phyloP scores from a whole-genome alignment of 768 basidiomycete species.

The Candolleomyces efflorescens region DNA sequence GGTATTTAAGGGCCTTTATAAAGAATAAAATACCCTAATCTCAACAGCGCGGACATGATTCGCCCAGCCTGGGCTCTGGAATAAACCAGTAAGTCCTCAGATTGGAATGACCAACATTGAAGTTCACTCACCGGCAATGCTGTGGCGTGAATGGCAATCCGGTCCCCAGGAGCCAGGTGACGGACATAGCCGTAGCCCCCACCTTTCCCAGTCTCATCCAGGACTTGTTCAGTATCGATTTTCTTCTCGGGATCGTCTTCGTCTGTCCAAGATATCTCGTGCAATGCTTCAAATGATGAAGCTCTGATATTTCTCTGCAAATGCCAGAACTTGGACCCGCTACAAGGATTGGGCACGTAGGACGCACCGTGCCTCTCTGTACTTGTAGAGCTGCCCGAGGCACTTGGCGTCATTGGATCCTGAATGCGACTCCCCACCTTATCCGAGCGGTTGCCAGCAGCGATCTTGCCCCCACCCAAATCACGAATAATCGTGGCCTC shows the following conservation, averaged over 20 bases:
- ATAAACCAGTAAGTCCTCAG: background rate
- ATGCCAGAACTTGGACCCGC: slow-evolving; percentile 15
- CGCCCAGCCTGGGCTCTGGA: slow-evolving; percentile 24
- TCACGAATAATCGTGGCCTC: slow-evolving; percentile 25
- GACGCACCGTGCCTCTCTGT: slow-evolving; percentile 3
- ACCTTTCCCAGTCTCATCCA: slow-evolving; percentile 12
- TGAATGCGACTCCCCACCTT: background rate
- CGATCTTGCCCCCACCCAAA: background rate
- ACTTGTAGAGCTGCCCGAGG: background rate
- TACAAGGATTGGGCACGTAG: slow-evolving; percentile 11
- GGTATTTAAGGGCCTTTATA: too few species aligned
- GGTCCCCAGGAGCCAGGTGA: slow-evolving; percentile 11
- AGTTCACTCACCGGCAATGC: slow-evolving; percentile 20
- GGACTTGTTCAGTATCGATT: slow-evolving; percentile 5
- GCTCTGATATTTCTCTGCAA: slow-evolving; percentile 27
- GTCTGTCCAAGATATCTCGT: slow-evolving; percentile 22
- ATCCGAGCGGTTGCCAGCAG: background rate
- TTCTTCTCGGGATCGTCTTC: background rate
- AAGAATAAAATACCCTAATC: slow-evolving; percentile 25
- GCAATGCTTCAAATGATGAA: slow-evolving; percentile 9
- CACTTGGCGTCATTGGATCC: background rate
- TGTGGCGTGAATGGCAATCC: slow-evolving; percentile 21
- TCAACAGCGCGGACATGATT: slow-evolving; percentile 19
- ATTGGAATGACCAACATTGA: background rate
- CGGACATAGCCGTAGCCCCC: slow-evolving; percentile 15